Base-by-base conservation (phyloP, 225 moss, liverwort and hornwort species). In the Ulota crispa region DNA sequence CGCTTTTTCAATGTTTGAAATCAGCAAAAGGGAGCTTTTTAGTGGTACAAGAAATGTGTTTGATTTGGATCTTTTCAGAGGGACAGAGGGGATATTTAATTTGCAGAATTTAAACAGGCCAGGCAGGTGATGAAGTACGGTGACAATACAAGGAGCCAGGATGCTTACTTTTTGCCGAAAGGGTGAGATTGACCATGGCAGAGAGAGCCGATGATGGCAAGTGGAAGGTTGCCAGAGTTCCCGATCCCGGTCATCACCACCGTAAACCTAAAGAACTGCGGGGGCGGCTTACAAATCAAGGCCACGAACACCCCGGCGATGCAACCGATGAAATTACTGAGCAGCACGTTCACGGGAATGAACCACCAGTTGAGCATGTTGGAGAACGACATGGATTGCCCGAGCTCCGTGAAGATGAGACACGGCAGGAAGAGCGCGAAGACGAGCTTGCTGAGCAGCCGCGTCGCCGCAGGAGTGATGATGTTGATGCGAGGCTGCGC, bases 331-430 rank as follows among this genome's bases (percentile, higher is more conserved):
- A 89, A 78, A 56, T 90, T 86, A 54, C 94, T 91, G 64, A 98
- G 54, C 37, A 98, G 70, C 75, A 94, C 95, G 39, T 98, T 98
- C 75, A 91, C 92, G 18, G 95, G 98, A 27, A 98, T 98, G 81
- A 98, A 98, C 95, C 98, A 98, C 98, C 98, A 98, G 5, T 84
- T 57, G 77, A 93, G 76, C 94, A 95, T 91, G 55, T 95, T 95
- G 21, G 89, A 77, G 28, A 94, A 81, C 23, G 94, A 93, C 84
- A 95, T 91, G 41, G 92, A 85, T n/a, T 80, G 87, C 9, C 98
- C 98, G 30, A 98, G 95, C 90, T 98, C 92, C 8, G 95, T 94
- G 85, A 98, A 98, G 64, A 95, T 98, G 28, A 98, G 85, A 62
- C 98, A 98, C 43, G 95, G 95, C 45, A 98, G 89, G 71, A 98